Base-by-base conservation (phyloP, 2,329 filamentous ascomycete genomes). In the Penicillium sp. region DNA sequence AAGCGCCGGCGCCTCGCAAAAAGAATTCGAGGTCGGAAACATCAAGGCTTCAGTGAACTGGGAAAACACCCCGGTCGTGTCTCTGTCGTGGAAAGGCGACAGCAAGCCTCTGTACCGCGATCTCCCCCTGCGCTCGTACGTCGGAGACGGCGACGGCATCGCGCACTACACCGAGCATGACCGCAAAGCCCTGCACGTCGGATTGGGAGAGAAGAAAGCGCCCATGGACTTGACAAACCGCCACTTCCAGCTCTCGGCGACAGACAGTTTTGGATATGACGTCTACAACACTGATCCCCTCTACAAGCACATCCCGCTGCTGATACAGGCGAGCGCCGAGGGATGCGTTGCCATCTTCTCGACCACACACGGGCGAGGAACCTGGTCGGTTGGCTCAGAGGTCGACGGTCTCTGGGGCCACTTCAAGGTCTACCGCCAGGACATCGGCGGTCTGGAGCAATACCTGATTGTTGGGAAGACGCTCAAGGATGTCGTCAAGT, bases 381-480 rank as follows among this genome's bases (percentile, higher is more conserved):
- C 83, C 17, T 91, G 88, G 79, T 85, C 85, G 8, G 81, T 92
- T 7, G 90, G 90, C 2, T 86, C 86, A 1, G 90, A 92, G 73
- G 89, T 92, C 75, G 90, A 92, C 70, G 89, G 90, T 30, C 84
- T 91, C 77, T 92, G 89, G 88, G 90, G 90, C 0, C 85, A 85
- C 61, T 91, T 87, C 83, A 91, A 91, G 73, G 88, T 90, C 21
- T 91, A 90, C 69, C 84, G 89, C 7, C 90, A 92, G 74, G 88
- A 90, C 63, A 85, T 89, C 65, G 90, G 90, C 23, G 90, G 90
- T 0, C 79, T 92, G 0, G 90, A 92, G 70, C 85, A 91, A 75
- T 91, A 91, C 66, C 79, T 88, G 23, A 85, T 92, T 52, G 82
- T 90, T 1, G 90, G 89, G 13, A 83, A 83, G 67, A 91, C 87